These are phyloP conservation scores for Fusarium begoniae DNA, from an alignment of 2,329 filamentous ascomycete genomes.

Conservation along the genomic window DNA sequence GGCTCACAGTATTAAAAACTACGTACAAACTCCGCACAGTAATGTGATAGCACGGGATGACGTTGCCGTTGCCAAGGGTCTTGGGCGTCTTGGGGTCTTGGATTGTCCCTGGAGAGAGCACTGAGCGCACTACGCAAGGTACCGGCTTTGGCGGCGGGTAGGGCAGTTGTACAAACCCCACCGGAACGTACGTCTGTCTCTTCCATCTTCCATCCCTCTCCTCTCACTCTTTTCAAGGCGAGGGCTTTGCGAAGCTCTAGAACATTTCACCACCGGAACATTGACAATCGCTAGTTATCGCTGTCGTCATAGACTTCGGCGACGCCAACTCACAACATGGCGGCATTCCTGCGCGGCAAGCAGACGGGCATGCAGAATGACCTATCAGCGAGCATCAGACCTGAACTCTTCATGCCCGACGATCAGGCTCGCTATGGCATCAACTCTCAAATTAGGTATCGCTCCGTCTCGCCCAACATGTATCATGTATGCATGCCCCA, in stretches of 20 bases:
- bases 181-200: slow-evolving; percentile 32
- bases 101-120: slow-evolving; percentile 14
- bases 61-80: slow-evolving; percentile 30
- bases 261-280: slow-evolving; percentile 8
- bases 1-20: not conserved
- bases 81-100: slow-evolving; percentile 28
- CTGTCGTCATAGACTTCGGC: slow-evolving; percentile 7
- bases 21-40: not conserved
- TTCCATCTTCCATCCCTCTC: slow-evolving; percentile 4
- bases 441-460: slow-evolving; percentile 75
- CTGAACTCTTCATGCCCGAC: slow-evolving; percentile 83
- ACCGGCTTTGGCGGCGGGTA: not conserved
- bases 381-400: slow-evolving; percentile 81
- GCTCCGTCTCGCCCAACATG: slow-evolving; percentile 3
- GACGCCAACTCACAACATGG: slow-evolving; percentile 64
- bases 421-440: slow-evolving; percentile 86
- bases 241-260: slow-evolving; percentile 23
- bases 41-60: slow-evolving; percentile 17
- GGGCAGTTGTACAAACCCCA: slow-evolving; percentile 28
- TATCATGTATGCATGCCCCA: slow-evolving; percentile 2
- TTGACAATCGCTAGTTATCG: not conserved
- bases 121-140: slow-evolving; percentile 5
- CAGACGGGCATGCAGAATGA: slow-evolving; percentile 94
- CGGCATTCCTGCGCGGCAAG: slow-evolving; percentile 88
- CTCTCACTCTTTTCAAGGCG: not conserved